These are phyloP conservation scores for Calonectria pseudoturangicola DNA, from an alignment of 2,329 filamentous ascomycete genomes.

Conservation along the genomic window DNA sequence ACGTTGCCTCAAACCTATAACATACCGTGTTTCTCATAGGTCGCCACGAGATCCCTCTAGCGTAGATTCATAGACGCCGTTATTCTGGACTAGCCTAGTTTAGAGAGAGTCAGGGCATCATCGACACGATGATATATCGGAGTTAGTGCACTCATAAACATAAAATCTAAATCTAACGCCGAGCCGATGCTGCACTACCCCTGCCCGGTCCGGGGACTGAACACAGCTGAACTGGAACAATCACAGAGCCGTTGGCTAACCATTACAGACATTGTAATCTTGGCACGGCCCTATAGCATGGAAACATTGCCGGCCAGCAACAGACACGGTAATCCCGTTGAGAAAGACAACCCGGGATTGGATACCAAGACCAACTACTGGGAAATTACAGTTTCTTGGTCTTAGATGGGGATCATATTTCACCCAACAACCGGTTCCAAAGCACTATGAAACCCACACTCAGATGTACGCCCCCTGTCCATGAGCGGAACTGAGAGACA, in stretches of 20 bases:
- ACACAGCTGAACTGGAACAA: constrained; percentile 7
- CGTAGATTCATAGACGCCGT: neutral
- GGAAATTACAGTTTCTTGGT: neutral
- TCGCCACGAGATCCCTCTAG: neutral
- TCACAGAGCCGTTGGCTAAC: constrained; percentile 14
- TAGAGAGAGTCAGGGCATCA: too few relatives aligned
- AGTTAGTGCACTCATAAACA: too few relatives aligned
- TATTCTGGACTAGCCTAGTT: too few relatives aligned
- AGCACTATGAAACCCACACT: neutral
- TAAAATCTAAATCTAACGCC: neutral
- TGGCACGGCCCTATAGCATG: constrained; percentile 3
- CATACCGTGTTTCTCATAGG: neutral
- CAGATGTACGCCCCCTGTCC: neutral
- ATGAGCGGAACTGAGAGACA: neutral
- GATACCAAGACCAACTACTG: neutral
- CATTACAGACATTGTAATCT: neutral
- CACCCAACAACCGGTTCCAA: neutral
- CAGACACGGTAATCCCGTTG: neutral
- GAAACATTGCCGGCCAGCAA: neutral
- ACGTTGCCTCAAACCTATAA: neutral
- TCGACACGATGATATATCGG: neutral
- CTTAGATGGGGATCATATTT: neutral
- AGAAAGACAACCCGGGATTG: neutral
- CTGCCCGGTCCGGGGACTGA: neutral
- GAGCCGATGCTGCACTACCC: neutral